Base-by-base conservation (phyloP, 805 yeast genomes). In the Groenewaldozyma salmanticensis region DNA sequence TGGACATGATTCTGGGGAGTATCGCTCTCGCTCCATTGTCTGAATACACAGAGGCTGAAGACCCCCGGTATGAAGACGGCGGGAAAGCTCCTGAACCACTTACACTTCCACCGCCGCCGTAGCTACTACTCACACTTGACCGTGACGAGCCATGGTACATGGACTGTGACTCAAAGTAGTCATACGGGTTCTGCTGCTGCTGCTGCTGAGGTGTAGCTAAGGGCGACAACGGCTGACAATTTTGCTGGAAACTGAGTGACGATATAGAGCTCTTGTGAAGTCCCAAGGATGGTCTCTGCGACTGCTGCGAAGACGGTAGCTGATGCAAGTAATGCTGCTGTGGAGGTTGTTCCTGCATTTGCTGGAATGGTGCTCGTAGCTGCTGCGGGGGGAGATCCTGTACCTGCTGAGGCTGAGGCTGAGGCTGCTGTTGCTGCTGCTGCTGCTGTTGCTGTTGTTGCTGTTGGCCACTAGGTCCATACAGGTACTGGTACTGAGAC, bases 361-460 rank as follows among this genome's bases (percentile, higher is more conserved):
- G 33, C n/a, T 18, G 24, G 9, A 24, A 27, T 13, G 19, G 34
- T 31, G 27, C 35, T 27, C 27, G 43, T 13, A 15, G 11, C 36
- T 37, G 42, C 16, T 40, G 37, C 17, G 29, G 27, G 17, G 39
- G 40, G 6, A 31, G 42, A 15, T 22, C 11, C 18, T 31, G 42
- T 16, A 29, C 38, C 5, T 21, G 35, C 16, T 24, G 27, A 17
- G 35, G 39, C 9, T 36, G 42, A 3, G 35, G 43, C 29, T 27
- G 43, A n/a, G 27, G 41, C 35, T 43, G 42, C 36, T 42, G 38
- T 15, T 19, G 39, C 27, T 33, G 38, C 34, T 40, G 43, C n/a
- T 27, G 40, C 4, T 15, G 43, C 27, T 37, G 39, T 19, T 24
- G 34, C 29, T 21, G 35, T 27, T 36, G 36, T 11, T 42, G 41